A percentile compares a stretch with the other conserved stretches of the same genome.
Evolutionary conservation across 1,139 yeast genomes (phyloP).

Genomic region (Casaregolazyma suthepensis): DNA sequence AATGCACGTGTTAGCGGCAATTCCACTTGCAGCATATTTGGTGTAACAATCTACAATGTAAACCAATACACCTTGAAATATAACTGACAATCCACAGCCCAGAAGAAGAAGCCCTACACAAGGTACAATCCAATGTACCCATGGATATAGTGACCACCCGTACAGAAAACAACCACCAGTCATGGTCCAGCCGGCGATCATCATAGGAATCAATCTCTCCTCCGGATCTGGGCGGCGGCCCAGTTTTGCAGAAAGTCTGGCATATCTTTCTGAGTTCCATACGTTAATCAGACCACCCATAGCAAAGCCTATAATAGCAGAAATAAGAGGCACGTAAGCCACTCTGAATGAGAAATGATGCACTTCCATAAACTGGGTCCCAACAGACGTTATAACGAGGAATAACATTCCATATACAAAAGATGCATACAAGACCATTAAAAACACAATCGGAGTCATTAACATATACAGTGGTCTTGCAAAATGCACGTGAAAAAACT

Average conservation of each 20-base stretch:
- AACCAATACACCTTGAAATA: constrained; percentile 51
- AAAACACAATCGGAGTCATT: constrained; percentile 40
- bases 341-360: constrained; percentile 34
- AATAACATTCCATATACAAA: constrained; percentile 44
- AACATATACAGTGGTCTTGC: constrained; percentile 42
- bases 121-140: constrained; percentile 73
- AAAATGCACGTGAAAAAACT: constrained; percentile 37
- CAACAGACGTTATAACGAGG: constrained; percentile 53
- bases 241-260: constrained; percentile 30
- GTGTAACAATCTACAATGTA: constrained; percentile 62
- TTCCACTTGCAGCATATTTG: constrained; percentile 65
- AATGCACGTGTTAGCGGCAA: constrained; percentile 71
- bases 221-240: constrained; percentile 51
- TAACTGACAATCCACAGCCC: constrained; percentile 57
- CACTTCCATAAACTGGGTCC: constrained; percentile 41
- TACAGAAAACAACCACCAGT: constrained; percentile 73
- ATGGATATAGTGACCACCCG: constrained; percentile 58
- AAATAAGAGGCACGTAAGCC: constrained; percentile 51
- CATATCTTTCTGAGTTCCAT: constrained; percentile 31
- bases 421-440: constrained; percentile 40
- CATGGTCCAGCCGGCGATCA: constrained; percentile 40
- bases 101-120: constrained; percentile 57
- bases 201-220: constrained; percentile 50
- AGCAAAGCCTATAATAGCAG: constrained; percentile 50
- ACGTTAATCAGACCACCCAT: constrained; percentile 46